Evolutionary conservation across 176 grass and related monocot species (phyloP).

Genomic region (Panicum miliaceum): DNA sequence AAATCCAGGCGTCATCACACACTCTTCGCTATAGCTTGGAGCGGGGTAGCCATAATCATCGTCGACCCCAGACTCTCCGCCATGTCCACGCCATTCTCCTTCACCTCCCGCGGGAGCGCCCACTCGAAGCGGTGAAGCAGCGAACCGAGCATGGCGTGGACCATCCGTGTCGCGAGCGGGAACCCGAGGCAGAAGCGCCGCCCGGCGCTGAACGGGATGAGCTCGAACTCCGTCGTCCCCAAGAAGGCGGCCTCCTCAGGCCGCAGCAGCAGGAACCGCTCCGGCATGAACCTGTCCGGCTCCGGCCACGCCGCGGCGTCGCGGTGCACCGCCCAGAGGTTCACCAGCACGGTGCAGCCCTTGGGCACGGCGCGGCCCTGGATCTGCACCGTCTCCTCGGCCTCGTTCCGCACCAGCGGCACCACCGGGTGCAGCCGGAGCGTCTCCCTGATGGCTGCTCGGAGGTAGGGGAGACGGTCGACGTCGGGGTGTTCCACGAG

Average conservation of each 20-base stretch:
- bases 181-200: not conserved
- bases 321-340: conserved; percentile 10
- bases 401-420: not conserved
- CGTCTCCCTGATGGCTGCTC: not conserved
- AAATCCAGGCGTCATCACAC: not conserved
- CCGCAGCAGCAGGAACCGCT: not conserved
- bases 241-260: not conserved
- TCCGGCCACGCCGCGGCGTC: not conserved
- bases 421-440: conserved; percentile 9
- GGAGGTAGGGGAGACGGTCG: not conserved
- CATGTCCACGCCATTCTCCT: not conserved
- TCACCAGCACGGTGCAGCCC: conserved; percentile 6
- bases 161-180: not conserved
- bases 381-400: not conserved
- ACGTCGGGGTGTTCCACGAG: not conserved
- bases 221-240: conserved; percentile 1
- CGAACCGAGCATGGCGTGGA: not conserved
- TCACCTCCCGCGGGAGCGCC: not conserved
- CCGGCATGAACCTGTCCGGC: not conserved
- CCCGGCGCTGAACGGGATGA: conserved; percentile 6
- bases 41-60: not conserved
- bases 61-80: not conserved
- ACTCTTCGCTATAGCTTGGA: not conserved
- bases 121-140: not conserved
- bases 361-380: not conserved